Base-by-base conservation (phyloP, 2,329 filamentous ascomycete species). In the Cercospora brassicicola region DNA sequence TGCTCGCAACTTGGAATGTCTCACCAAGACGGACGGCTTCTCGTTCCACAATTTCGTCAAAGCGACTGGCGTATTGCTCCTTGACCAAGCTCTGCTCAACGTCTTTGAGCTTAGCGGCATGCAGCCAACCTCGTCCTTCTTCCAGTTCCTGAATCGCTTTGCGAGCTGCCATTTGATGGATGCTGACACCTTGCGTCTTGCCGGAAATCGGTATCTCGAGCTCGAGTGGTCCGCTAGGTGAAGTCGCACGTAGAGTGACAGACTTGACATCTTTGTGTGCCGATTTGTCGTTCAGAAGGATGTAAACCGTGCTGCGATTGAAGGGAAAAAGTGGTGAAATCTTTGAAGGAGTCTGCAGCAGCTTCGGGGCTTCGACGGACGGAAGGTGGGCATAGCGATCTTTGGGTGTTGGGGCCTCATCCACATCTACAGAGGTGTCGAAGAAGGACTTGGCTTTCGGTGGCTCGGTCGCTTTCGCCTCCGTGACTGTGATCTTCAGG, bases 161-260 rank as follows among this genome's bases (percentile, higher is more conserved):
- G 64, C 87, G 87, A 0, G 89, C 89, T 0, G 90, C 90, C 0
- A 93, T 86, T 72, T 91, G 88, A 75, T 93, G 90, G 51, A 92
- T 86, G 56, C 62, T 65, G 11, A 55, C 60, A 2, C 65, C 68
- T 20, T 59, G 26, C 7, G 66, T 55, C 7, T 3, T 59, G 3
- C 53, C 65, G 13, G 42, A 48, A 42, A 93, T 81, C 0, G 89
- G 89, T 11, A 93, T 89, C 51, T 87, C 84, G 4, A 92, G 83
- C 63, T 87, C 82, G 0, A 93, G 80, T 0, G 88, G 87, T 0
- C 88, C 88, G 39, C 87, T 81, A 0, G 77, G 69, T 3, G 84
- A 89, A 0, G 82, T 88, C 0, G 84, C 90, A 20, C 82, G 84
- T 2, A 93, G 82, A 0, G 87, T 75, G 11, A 92, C 82, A 0